A percentile compares a stretch with the other conserved stretches of the same genome.
phyloP scores from a whole-genome alignment of 305 asterid genomes.

The Nicotiana rustica region DNA sequence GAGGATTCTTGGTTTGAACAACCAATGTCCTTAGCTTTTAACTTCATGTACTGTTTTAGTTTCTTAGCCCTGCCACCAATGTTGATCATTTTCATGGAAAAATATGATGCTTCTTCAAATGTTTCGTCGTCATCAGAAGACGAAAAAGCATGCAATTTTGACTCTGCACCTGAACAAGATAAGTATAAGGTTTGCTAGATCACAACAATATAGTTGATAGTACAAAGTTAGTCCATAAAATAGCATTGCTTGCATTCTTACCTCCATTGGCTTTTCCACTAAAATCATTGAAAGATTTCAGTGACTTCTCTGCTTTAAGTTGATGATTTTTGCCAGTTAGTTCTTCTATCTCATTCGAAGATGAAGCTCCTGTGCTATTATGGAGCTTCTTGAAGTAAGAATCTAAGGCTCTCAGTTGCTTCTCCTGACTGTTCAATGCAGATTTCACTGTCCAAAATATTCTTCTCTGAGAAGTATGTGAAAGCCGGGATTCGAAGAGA shows the following conservation, averaged over 20 bases:
- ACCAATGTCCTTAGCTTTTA: conserved; percentile 41
- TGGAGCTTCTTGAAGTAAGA: conserved; percentile 66
- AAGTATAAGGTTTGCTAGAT: background rate
- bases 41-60: conserved; percentile 45
- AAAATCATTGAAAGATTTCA: conserved; percentile 56
- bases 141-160: conserved; percentile 41
- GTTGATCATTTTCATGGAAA: conserved; percentile 38
- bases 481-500: conserved; percentile 32
- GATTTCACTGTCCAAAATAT: conserved; percentile 43
- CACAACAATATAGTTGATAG: background rate
- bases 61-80: conserved; percentile 43
- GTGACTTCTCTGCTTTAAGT: conserved; percentile 45
- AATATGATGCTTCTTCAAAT: conserved; percentile 39
- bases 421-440: conserved; percentile 50
- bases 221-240: background rate
- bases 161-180: conserved; percentile 49
- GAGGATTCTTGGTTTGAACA: conserved; percentile 55
- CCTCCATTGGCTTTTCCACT: conserved; percentile 52
- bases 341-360: conserved; percentile 39
- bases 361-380: conserved; percentile 41
- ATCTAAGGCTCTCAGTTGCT: conserved; percentile 69
- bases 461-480: conserved; percentile 41
- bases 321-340: conserved; percentile 37
- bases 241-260: conserved; percentile 26
- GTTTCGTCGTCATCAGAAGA: conserved; percentile 41